Evolutionary conservation across 1,139 yeast genomes (phyloP), one percentile per base, ranked within the genome.

Genomic region (Yamadazyma atlantica): DNA sequence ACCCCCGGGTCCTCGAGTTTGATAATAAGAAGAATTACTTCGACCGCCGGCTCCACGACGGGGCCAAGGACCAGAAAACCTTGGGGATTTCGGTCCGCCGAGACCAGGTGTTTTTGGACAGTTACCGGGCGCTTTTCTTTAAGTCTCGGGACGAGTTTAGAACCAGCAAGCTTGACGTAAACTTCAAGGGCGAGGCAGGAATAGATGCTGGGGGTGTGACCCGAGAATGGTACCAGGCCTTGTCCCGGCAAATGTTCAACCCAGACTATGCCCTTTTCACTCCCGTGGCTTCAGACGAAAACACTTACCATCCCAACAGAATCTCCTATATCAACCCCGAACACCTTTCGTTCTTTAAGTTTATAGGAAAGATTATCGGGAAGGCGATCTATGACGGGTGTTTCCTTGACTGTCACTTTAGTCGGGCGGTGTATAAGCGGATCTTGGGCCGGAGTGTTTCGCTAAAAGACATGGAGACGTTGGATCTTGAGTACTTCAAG

Each of bases 131-230:
- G 0, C 64, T 92, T 34, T 88, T 88, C 55, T 89, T 85, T 71
- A 89, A 88, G 53, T 67, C 86, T 1, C 78, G 80, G 26, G 86
- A 82, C 11, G 95, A 86, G 43, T 80, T 90, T 56, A 79, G 82
- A 51, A 74, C 78, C 37, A 77, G 92, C 4, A 82, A 84, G 46
- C 67, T 92, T 49, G 92, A 85, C 39, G 81, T 94, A 32, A 76
- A 75, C 23, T 94, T 94, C 66, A 84, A 82, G 50, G 96, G 96
- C 3, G 99, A 94, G 58, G 85, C 86, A 41, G 99, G 98, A 49
- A 86, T 92, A 37, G 99, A 94, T 70, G 98, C 97, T 2, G 99
- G 99, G 50, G 99, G 99, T 36, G 84, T 94, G 16, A 88, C 97
- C 0, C 73, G 98, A 54, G 99, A 94, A 60, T 94, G 98, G 98